Evolutionary conservation across 495 filamentous ascomycete genomes (phyloP).

Genomic region (Aspergillus biplanus): DNA sequence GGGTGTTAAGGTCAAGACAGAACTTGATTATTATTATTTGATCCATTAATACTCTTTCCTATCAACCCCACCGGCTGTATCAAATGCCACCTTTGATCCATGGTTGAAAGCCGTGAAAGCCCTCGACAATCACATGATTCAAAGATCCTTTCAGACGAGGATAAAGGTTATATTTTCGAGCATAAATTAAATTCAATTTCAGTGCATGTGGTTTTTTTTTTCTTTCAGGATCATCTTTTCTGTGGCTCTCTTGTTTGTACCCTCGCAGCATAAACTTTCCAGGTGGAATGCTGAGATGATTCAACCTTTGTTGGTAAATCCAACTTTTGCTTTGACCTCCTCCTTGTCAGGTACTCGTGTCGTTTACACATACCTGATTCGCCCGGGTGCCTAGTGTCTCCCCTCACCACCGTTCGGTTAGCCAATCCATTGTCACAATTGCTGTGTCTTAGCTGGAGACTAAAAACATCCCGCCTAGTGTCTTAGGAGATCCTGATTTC

Average conservation of each 20-base stretch:
- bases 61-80: slow-evolving; percentile 26
- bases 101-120: slow-evolving; percentile 8
- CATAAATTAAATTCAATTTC: too few relatives aligned
- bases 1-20: neutral
- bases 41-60: too few relatives aligned
- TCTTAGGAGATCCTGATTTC: slow-evolving; percentile 36
- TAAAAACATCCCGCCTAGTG: slow-evolving; percentile 39
- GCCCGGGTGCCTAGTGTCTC: slow-evolving; percentile 14
- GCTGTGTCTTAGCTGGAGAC: slow-evolving; percentile 20
- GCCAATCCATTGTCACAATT: slow-evolving; percentile 31
- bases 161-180: too few relatives aligned
- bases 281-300: neutral
- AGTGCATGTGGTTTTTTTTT: neutral
- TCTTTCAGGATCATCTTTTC: neutral
- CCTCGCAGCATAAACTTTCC: too few relatives aligned
- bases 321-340: slow-evolving; percentile 22
- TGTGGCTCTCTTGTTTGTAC: too few relatives aligned
- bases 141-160: neutral
- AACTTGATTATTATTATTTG: neutral
- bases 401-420: slow-evolving; percentile 25
- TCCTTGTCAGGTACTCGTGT: slow-evolving; percentile 24
- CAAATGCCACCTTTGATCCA: slow-evolving; percentile 20
- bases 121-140: slow-evolving; percentile 3
- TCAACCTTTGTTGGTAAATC: slow-evolving; percentile 16
- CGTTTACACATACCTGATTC: slow-evolving; percentile 18